A percentile compares a stretch with the other conserved stretches of the same genome.
Evolutionary conservation across 176 grass and related monocot species (phyloP).

Genomic region (Bromus sterilis): DNA sequence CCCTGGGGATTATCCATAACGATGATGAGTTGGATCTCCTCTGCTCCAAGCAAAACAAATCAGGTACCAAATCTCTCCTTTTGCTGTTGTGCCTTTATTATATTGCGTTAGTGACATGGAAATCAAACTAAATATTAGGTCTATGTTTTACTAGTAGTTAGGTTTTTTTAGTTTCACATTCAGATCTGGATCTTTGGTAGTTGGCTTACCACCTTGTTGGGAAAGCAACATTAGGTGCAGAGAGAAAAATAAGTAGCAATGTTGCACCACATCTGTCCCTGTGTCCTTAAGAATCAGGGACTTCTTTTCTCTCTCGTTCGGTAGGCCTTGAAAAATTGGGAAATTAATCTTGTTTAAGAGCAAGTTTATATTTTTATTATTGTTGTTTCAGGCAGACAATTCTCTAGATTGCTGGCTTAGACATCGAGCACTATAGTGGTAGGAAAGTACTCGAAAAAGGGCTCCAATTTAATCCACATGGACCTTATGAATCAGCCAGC

Average conservation of each 20-base stretch:
- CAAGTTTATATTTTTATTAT: too few species aligned
- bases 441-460: not conserved
- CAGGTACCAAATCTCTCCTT: not conserved
- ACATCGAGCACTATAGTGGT: not conserved
- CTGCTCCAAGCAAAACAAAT: slow-evolving; percentile 10
- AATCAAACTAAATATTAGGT: slow-evolving; percentile 26
- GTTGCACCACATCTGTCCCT: not conserved
- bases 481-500: too few species aligned
- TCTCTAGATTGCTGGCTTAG: not conserved
- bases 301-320: not conserved
- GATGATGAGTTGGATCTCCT: not conserved
- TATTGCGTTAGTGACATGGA: slow-evolving; percentile 12
- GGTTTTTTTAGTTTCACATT: not conserved
- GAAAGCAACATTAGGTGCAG: not conserved
- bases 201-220: slow-evolving; percentile 28
- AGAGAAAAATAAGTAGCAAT: not conserved
- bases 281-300: not conserved
- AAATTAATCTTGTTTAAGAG: not conserved
- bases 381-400: not conserved
- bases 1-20: not conserved
- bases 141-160: slow-evolving; percentile 13
- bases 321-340: not conserved
- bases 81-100: not conserved
- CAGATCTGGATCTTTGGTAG: slow-evolving; percentile 26
- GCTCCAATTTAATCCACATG: not conserved